Base-by-base conservation (phyloP, 1,284 basidiomycete genomes). In the Tranzscheliella williamsii region DNA sequence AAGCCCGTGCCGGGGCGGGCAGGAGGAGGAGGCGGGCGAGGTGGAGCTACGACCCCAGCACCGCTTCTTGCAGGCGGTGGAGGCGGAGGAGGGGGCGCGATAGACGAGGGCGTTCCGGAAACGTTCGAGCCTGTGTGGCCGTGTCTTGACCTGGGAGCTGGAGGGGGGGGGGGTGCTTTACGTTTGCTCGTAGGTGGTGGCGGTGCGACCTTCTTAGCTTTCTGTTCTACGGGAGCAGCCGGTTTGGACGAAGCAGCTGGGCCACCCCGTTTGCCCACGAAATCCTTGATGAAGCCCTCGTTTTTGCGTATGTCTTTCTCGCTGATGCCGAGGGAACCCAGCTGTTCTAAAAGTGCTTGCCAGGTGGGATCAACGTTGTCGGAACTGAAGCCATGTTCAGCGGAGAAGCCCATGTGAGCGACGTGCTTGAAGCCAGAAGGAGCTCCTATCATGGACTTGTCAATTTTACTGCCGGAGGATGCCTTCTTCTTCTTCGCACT, bases 341-440 rank as follows among this genome's bases (percentile, higher is more conserved):
- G 82, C 67, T 86, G 83, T 20, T 82, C 83, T 2, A 97, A 82
- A 46, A 97, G 80, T 1, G 86, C 82, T 49, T 86, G 83, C 94
- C 94, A 98, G 7, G 87, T 90, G 4, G 90, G 86, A 79, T 97
- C 94, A n/a, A 96, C 89, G 53, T 90, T 89, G 26, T 84, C 84
- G 1, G 88, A 88, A 0, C 86, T 87, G 78, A 92, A 96, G 4
- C 92, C 92, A 30, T 86, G 85, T 66, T 94, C 86, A 0, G 85
- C 78, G 67, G 94, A 89, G 78, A 89, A 96, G 20, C 92, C 92
- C 89, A 98, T 95, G 76, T 96, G 93, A 0, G 89, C 91, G 34
- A 95, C 84, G 74, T 97, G 93, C 62, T 86, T 84, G 82, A 96
- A 96, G 4, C 79, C 65, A 15, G 80, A 85, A 1, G 93, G 92